Percentiles rank a stretch among this genome's conserved stretches.
Conservation (phyloP, 495 filamentous ascomycete genomes). For the Melanomma pulvis-pyrius region DNA sequence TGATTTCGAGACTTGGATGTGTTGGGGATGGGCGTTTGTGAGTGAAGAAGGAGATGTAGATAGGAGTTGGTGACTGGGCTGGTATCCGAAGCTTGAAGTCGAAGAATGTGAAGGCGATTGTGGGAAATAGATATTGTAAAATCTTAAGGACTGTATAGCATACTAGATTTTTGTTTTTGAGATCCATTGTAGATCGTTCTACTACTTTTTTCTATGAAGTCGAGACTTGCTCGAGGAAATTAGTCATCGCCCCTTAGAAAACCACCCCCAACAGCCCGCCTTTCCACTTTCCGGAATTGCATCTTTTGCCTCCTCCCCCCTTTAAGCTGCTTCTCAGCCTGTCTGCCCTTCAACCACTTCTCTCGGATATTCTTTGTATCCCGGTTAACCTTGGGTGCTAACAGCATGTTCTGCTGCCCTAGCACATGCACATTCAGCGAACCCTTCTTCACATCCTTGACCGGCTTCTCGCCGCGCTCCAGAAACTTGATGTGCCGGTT, state of each 20-base stretch:
- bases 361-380: conserved; percentile 52
- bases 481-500: conserved; percentile 56
- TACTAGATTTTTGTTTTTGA: too few relatives aligned
- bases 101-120: too few relatives aligned
- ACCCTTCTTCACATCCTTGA: conserved; percentile 59
- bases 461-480: conserved; percentile 53
- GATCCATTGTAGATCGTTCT: too few relatives aligned
- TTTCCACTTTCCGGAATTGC: conserved; percentile 23
- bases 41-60: too few relatives aligned
- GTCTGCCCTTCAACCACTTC: conserved; percentile 50
- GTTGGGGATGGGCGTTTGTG: too few relatives aligned
- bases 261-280: conserved; percentile 20
- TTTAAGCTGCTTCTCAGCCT: conserved; percentile 11
- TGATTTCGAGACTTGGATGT: too few relatives aligned
- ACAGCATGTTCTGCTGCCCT: conserved; percentile 46
- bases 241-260: conserved; percentile 28
- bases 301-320: conserved; percentile 5
- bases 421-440: conserved; percentile 58
- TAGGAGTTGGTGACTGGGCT: too few relatives aligned
- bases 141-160: too few relatives aligned
- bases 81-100: too few relatives aligned
- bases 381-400: conserved; percentile 58
- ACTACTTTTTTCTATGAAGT: too few relatives aligned
- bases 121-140: too few relatives aligned
- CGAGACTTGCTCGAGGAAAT: too few relatives aligned